Percentiles rank a stretch among this genome's conserved stretches.
These are phyloP conservation scores for Gymnopilus junonius DNA, from an alignment of 768 basidiomycete species.

Conservation along the genomic window DNA sequence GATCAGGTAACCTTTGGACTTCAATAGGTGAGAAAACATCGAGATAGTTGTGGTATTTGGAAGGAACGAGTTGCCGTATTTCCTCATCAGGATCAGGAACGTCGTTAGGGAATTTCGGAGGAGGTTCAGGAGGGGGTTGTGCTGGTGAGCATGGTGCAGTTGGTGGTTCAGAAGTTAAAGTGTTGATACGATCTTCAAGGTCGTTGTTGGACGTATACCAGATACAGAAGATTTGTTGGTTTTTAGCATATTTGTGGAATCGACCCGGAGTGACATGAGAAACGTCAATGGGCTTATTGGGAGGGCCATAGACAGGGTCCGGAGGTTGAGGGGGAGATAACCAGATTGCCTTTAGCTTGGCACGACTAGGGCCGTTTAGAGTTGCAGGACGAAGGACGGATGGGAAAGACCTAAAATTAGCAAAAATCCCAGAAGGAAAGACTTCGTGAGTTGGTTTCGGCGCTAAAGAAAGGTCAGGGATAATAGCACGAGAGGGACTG, in stretches of 20 bases:
- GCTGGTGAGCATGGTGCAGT: not conserved
- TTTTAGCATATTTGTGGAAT: too few relatives aligned
- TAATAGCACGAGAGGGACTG: conserved; percentile 1
- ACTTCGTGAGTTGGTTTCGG: too few relatives aligned
- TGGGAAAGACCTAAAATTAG: too few relatives aligned
- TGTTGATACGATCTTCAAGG: not conserved
- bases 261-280: too few relatives aligned
- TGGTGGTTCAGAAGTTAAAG: not conserved
- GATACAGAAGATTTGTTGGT: too few relatives aligned
- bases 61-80: conserved; percentile 10
- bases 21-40: conserved; percentile 4
- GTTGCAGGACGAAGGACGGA: too few relatives aligned
- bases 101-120: not conserved
- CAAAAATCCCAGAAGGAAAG: too few relatives aligned
- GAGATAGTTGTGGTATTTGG: conserved; percentile 3
- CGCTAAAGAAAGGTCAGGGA: not conserved
- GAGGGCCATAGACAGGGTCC: too few relatives aligned
- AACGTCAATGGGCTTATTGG: too few relatives aligned
- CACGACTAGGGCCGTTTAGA: too few relatives aligned
- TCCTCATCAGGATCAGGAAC: conserved; percentile 12
- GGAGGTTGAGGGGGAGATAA: too few relatives aligned
- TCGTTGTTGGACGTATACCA: not conserved
- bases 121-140: conserved; percentile 6
- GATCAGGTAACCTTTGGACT: not conserved
- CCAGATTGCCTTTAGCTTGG: too few relatives aligned